A percentile compares a stretch with the other conserved stretches of the same genome.
These are phyloP conservation scores for Phytophthora megakarya DNA, from an alignment of 352 stramenopile species.

Conservation along the genomic window DNA sequence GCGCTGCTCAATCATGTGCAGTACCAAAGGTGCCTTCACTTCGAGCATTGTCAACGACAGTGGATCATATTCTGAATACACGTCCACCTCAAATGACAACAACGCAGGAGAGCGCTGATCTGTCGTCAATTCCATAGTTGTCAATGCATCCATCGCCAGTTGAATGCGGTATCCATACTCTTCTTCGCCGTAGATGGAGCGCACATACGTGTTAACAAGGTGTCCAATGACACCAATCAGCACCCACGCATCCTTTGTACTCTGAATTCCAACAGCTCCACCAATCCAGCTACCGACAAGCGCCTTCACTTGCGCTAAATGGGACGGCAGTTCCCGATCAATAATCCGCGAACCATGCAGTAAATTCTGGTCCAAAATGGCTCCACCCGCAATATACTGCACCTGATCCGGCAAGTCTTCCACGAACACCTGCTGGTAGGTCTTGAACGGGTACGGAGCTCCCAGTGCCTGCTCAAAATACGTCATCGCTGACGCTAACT, in stretches of 20 bases:
- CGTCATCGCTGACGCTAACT: slow-evolving; percentile 72
- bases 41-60: slow-evolving; percentile 75
- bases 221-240: slow-evolving; percentile 81
- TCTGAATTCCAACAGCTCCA: slow-evolving; percentile 79
- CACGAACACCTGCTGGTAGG: slow-evolving; percentile 88
- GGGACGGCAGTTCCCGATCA: slow-evolving; percentile 78
- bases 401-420: slow-evolving; percentile 79
- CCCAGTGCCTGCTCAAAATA: slow-evolving; percentile 82
- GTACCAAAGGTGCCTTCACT: slow-evolving; percentile 77
- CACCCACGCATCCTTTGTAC: slow-evolving; percentile 87
- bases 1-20: slow-evolving; percentile 90
- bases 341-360: slow-evolving; percentile 82
- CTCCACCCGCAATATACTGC: slow-evolving; percentile 68
- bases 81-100: slow-evolving; percentile 78
- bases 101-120: slow-evolving; percentile 69
- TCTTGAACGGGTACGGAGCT: slow-evolving; percentile 81
- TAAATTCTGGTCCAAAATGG: slow-evolving; percentile 80
- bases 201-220: slow-evolving; percentile 83
- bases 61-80: slow-evolving; percentile 85
- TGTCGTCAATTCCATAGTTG: slow-evolving; percentile 80
- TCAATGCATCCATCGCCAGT: slow-evolving; percentile 83
- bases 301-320: slow-evolving; percentile 81
- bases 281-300: slow-evolving; percentile 83
- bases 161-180: slow-evolving; percentile 89
- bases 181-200: slow-evolving; percentile 79